Conservation (phyloP, 2,329 filamentous ascomycete species). For the Cercospora canescens region DNA sequence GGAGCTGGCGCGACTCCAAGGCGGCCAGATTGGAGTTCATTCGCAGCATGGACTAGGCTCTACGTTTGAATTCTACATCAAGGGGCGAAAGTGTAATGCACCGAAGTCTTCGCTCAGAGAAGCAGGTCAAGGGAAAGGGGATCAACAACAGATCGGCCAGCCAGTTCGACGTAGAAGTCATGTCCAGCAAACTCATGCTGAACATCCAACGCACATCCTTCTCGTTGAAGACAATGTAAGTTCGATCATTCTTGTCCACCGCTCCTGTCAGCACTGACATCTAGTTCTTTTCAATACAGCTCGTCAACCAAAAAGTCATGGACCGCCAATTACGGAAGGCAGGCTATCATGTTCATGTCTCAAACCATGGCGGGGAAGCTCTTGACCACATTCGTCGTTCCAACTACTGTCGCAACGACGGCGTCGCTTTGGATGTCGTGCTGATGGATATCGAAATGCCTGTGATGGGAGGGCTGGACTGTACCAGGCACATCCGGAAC, state of each 20-base stretch:
- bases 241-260: conserved; percentile 69
- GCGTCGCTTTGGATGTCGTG: conserved; percentile 23
- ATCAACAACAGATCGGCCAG: neutral
- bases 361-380: conserved; percentile 33
- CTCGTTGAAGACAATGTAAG: conserved; percentile 41
- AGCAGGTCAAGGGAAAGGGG: neutral
- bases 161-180: neutral
- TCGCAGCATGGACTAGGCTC: conserved; percentile 60
- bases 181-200: neutral
- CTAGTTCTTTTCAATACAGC: conserved; percentile 49
- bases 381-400: conserved; percentile 25
- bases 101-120: neutral
- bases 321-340: conserved; percentile 23
- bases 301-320: conserved; percentile 40
- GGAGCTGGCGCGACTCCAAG: conserved; percentile 66
- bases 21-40: conserved; percentile 67
- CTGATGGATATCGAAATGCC: conserved; percentile 38
- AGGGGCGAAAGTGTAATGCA: conserved; percentile 29
- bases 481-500: conserved; percentile 27
- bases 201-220: conserved; percentile 41
- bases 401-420: neutral
- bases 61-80: conserved; percentile 67
- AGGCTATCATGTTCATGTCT: conserved; percentile 27
- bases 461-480: conserved; percentile 33
- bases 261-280: neutral